phyloP scores from a whole-genome alignment of 345 rosid species.

The Acer yangbiense region DNA sequence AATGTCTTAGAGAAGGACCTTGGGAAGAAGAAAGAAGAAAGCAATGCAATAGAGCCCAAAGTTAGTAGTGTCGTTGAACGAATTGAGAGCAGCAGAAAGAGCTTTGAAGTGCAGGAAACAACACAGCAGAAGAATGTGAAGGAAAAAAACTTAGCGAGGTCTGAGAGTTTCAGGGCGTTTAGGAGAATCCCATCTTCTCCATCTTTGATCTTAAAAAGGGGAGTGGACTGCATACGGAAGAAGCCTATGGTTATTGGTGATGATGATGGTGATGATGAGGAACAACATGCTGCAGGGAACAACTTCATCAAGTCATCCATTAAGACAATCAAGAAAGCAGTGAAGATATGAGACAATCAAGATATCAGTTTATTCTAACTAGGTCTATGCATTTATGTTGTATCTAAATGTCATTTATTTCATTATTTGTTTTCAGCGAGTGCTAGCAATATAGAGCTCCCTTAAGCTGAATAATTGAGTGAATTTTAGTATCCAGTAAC shows the following conservation, averaged over 20 bases:
- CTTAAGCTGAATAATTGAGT: constrained; percentile 33
- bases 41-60: not conserved
- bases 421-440: constrained; percentile 13
- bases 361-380: not conserved
- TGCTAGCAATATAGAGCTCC: constrained; percentile 13
- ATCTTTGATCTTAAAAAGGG: constrained; percentile 77
- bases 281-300: constrained; percentile 49
- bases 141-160: constrained; percentile 57
- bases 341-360: constrained; percentile 38
- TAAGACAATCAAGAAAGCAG: constrained; percentile 70
- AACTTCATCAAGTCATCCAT: constrained; percentile 76
- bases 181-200: constrained; percentile 91
- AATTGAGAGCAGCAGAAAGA: constrained; percentile 31
- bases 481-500: constrained; percentile 7
- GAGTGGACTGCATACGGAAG: constrained; percentile 84
- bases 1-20: constrained; percentile 13
- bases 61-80: constrained; percentile 3
- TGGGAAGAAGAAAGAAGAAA: constrained; percentile 26
- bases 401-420: constrained; percentile 4
- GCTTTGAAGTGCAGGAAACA: constrained; percentile 42
- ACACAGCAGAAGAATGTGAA: constrained; percentile 39
- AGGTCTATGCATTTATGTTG: too few relatives aligned
- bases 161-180: constrained; percentile 82
- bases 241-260: constrained; percentile 64
- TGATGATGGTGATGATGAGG: constrained; percentile 49